Conservation (phyloP, 169 alveolate species). For the Plasmodium malariae region DNA sequence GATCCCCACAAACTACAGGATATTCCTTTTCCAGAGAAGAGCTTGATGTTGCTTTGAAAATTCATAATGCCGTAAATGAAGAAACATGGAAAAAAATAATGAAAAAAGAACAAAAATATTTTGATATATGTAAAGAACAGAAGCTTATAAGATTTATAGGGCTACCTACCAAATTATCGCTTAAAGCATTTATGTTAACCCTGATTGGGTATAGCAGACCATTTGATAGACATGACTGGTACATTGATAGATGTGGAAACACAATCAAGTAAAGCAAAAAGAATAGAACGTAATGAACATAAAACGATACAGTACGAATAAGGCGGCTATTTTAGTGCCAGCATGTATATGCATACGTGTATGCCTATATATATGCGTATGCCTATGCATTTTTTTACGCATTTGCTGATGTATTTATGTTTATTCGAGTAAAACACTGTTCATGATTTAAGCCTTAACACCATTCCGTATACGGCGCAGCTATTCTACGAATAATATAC, state of each 20-base stretch:
- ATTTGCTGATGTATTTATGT: too few relatives aligned
- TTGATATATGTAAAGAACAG: conserved; percentile 79
- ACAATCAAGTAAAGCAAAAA: conserved; percentile 78
- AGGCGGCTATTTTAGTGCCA: too few relatives aligned
- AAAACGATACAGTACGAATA: too few relatives aligned
- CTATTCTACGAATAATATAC: too few relatives aligned
- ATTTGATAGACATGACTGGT: conserved; percentile 87
- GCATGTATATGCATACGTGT: too few relatives aligned
- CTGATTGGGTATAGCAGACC: conserved; percentile 84
- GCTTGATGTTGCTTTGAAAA: conserved; percentile 80
- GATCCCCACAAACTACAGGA: too few relatives aligned
- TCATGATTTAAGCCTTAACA: too few relatives aligned
- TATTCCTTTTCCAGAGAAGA: conserved; percentile 79
- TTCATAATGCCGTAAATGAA: conserved; percentile 85
- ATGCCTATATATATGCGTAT: too few relatives aligned
- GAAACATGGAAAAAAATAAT: conserved; percentile 86
- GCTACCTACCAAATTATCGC: conserved; percentile 79
- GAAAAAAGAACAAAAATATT: conserved; percentile 82
- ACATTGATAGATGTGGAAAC: conserved; percentile 86
- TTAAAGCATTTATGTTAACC: conserved; percentile 77
- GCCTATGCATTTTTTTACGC: too few relatives aligned
- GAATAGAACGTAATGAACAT: too few relatives aligned
- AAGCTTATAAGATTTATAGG: conserved; percentile 82
- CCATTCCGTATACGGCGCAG: too few relatives aligned
- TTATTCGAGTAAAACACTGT: too few relatives aligned